Percentiles rank a stretch among this genome's conserved stretches.
phyloP scores from a whole-genome alignment of 2,329 filamentous ascomycete genomes.

The Leptographium flavum region DNA sequence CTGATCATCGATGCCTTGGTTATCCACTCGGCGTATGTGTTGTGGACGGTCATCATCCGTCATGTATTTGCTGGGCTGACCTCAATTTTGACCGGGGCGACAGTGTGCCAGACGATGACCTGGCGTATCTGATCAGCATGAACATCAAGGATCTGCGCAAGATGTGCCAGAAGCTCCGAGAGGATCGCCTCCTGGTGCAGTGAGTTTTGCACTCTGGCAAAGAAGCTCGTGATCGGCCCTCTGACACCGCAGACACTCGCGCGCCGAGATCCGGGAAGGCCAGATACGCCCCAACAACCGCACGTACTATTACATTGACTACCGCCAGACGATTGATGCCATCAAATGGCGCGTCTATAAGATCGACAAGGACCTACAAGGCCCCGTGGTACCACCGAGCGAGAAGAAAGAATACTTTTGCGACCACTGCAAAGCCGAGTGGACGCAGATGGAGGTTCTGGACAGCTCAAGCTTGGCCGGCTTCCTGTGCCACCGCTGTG shows the following conservation, averaged over 20 bases:
- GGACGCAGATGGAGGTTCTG: slow-evolving; percentile 79
- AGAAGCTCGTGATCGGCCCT: not conserved
- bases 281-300: slow-evolving; percentile 69
- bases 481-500: slow-evolving; percentile 75
- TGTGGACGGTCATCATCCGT: not conserved
- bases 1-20: slow-evolving; percentile 77
- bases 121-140: slow-evolving; percentile 75
- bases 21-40: slow-evolving; percentile 59
- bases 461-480: slow-evolving; percentile 57
- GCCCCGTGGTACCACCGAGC: slow-evolving; percentile 60
- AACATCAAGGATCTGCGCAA: slow-evolving; percentile 88
- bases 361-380: slow-evolving; percentile 78
- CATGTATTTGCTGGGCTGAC: not conserved
- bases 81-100: not conserved
- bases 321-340: slow-evolving; percentile 83
- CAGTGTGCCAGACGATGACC: slow-evolving; percentile 63
- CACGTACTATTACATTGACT: slow-evolving; percentile 96
- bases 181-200: slow-evolving; percentile 77
- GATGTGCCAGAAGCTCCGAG: slow-evolving; percentile 68
- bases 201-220: slow-evolving; percentile 1
- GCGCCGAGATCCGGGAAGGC: slow-evolving; percentile 65
- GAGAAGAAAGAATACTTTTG: slow-evolving; percentile 93
- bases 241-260: slow-evolving; percentile 47
- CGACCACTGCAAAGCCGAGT: slow-evolving; percentile 66
- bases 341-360: slow-evolving; percentile 90